Evolutionary conservation across 2,329 filamentous ascomycete species (phyloP).

Genomic region (Orbilia brochopaga): DNA sequence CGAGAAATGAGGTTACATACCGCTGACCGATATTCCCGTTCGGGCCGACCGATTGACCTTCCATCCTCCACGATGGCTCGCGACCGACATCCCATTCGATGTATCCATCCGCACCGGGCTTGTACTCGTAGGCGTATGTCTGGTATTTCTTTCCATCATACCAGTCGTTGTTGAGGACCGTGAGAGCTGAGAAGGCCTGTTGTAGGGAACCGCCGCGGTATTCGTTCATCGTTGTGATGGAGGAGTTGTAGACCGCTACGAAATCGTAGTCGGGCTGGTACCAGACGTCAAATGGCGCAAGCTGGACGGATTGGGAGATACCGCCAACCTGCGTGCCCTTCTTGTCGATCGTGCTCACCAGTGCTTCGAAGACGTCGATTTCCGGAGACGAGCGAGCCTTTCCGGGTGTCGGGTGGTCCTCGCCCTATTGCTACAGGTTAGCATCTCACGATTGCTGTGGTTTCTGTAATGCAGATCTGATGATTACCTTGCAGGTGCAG

Average conservation of each 20-base stretch:
- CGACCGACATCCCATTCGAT: slow-evolving; percentile 65
- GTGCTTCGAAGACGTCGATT: slow-evolving; percentile 75
- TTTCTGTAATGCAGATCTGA: slow-evolving; percentile 57
- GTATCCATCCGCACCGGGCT: slow-evolving; percentile 61
- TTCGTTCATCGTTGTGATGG: slow-evolving; percentile 62
- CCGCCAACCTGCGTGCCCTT: slow-evolving; percentile 56
- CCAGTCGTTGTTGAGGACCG: slow-evolving; percentile 65
- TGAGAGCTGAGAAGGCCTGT: slow-evolving; percentile 65
- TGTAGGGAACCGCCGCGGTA: slow-evolving; percentile 65
- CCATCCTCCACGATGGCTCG: slow-evolving; percentile 63
- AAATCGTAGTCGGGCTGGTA: slow-evolving; percentile 71
- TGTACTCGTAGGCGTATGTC: slow-evolving; percentile 65
- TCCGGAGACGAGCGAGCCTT: slow-evolving; percentile 72
- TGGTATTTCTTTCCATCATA: slow-evolving; percentile 65
- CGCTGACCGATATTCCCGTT: slow-evolving; percentile 63
- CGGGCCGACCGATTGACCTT: slow-evolving; percentile 62
- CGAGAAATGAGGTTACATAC: not conserved
- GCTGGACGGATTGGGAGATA: slow-evolving; percentile 58
- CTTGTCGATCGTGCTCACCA: slow-evolving; percentile 58
- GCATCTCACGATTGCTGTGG: not conserved
- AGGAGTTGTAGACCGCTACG: slow-evolving; percentile 62
- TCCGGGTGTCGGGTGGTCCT: slow-evolving; percentile 71
- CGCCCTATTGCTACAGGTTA: slow-evolving; percentile 56
- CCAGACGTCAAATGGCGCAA: slow-evolving; percentile 62
- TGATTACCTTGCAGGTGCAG: slow-evolving; percentile 65